Percentiles rank a stretch among this genome's conserved stretches.
phyloP scores from a whole-genome alignment of 495 filamentous ascomycete genomes.

The Hypoxylon perforatum region DNA sequence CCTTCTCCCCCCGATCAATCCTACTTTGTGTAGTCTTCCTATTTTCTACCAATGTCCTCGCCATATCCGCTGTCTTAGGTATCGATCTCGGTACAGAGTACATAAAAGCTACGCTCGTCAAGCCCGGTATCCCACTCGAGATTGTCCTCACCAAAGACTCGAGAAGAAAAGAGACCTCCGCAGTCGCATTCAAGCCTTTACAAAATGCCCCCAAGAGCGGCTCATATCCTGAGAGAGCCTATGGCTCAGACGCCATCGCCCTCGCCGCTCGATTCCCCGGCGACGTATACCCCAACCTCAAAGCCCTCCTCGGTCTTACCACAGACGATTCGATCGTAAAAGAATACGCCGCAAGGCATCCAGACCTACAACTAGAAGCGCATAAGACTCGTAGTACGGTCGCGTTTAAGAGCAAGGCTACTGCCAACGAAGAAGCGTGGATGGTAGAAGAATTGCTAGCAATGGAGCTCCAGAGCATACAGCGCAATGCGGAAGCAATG shows the following conservation, averaged over 20 bases:
- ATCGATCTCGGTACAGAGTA: conserved; percentile 97
- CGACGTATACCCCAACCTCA: conserved; percentile 94
- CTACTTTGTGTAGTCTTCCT: conserved; percentile 61
- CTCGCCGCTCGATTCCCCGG: conserved; percentile 87
- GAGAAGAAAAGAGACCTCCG: conserved; percentile 91
- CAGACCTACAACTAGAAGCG: conserved; percentile 68
- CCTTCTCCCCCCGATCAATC: conserved; percentile 55
- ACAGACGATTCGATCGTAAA: conserved; percentile 69
- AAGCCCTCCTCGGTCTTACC: conserved; percentile 80
- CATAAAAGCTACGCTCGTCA: conserved; percentile 95
- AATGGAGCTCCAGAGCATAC: conserved; percentile 93
- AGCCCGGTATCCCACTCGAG: conserved; percentile 97
- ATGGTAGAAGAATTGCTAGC: conserved; percentile 92
- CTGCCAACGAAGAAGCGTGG: conserved; percentile 75
- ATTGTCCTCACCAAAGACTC: conserved; percentile 99
- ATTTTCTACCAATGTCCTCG: conserved; percentile 61
- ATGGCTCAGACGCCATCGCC: conserved; percentile 90
- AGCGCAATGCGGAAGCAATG: conserved; percentile 83
- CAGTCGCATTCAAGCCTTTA: conserved; percentile 91
- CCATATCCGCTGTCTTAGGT: conserved; percentile 80
- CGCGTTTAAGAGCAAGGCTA: conserved; percentile 75
- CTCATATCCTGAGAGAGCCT: conserved; percentile 85
- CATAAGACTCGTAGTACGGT: conserved; percentile 74
- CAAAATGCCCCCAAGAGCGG: conserved; percentile 66
- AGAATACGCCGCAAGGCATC: conserved; percentile 77